These are phyloP conservation scores for Parietichytrium sp. DNA, from an alignment of 108 stramenopile species.

Conservation along the genomic window DNA sequence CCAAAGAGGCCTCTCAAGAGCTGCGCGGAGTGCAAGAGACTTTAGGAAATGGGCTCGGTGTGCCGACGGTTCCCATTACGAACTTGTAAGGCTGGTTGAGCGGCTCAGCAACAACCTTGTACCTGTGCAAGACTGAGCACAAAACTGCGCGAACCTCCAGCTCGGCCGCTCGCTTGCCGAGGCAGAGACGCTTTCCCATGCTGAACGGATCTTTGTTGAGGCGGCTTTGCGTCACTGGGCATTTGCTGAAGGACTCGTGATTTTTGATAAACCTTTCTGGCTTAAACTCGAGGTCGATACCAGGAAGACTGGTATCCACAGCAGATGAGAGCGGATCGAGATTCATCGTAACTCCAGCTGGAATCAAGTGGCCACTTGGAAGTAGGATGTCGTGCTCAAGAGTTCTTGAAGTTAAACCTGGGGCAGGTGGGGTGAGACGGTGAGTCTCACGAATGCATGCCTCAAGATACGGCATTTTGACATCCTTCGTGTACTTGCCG, in stretches of 20 bases:
- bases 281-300: conserved; percentile 4
- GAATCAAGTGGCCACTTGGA: background rate
- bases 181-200: background rate
- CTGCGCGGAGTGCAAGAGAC: too few species aligned
- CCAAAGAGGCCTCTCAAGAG: too few species aligned
- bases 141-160: background rate
- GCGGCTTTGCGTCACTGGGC: too few species aligned
- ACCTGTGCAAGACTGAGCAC: background rate
- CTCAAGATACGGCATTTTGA: conserved; percentile 20
- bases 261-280: background rate
- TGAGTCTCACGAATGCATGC: background rate
- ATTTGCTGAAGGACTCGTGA: too few species aligned
- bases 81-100: background rate
- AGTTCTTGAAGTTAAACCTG: background rate
- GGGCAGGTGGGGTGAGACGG: background rate
- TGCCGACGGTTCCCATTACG: too few species aligned
- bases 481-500: background rate
- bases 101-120: conserved; percentile 12
- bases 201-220: background rate
- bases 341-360: too few species aligned
- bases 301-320: too few species aligned
- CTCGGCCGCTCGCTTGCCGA: conserved; percentile 17
- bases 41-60: too few species aligned
- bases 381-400: background rate
- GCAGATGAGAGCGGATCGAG: too few species aligned